phyloP scores from a whole-genome alignment of 148 eudicot genomes.

The Silene uniflora region DNA sequence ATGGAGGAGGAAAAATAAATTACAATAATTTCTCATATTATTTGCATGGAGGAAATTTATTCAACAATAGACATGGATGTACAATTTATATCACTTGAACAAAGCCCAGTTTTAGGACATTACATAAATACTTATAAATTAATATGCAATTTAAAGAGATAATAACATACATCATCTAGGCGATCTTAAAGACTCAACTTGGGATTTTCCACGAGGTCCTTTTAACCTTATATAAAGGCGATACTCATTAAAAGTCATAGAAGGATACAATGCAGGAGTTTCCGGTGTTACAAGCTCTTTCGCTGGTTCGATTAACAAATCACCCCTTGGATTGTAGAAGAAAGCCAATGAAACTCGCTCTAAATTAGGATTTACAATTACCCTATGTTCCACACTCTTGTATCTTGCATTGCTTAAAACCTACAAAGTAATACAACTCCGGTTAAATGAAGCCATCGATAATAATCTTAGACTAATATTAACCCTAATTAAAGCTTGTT shows the following conservation, averaged over 20 bases:
- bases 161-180: conserved; percentile 24
- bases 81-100: background rate
- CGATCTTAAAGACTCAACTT: conserved; percentile 58
- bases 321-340: conserved; percentile 79
- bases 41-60: background rate
- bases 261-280: conserved; percentile 49
- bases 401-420: conserved; percentile 72
- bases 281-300: conserved; percentile 46
- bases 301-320: conserved; percentile 52
- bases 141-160: background rate
- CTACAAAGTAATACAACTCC: conserved; percentile 19
- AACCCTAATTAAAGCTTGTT: too few species aligned
- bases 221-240: conserved; percentile 63
- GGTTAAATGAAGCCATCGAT: too few species aligned
- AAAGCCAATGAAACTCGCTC: conserved; percentile 77
- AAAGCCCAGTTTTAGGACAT: background rate
- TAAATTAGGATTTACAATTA: conserved; percentile 57
- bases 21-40: background rate
- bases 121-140: background rate
- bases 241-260: conserved; percentile 77
- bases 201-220: conserved; percentile 76
- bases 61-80: background rate
- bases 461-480: too few species aligned
- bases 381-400: conserved; percentile 90
- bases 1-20: background rate